Base-by-base conservation (phyloP, 164 flowering plant species). In the Kingdonia uniflora region DNA sequence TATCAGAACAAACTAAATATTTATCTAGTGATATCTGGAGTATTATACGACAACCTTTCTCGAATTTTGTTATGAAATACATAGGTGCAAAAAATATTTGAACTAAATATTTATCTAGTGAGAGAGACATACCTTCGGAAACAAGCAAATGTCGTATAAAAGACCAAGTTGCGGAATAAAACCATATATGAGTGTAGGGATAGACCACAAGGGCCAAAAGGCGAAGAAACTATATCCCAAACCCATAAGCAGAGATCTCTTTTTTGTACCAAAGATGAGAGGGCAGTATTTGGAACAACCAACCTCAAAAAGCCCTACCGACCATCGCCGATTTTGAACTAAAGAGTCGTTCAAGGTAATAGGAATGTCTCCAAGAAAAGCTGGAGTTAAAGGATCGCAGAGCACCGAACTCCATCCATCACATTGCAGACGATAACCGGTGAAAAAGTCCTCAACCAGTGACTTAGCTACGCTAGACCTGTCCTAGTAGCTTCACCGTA, bases 241-340 rank as follows among this genome's bases (percentile, higher is more conserved):
- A 42, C 68, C 75, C 15, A 69, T 72, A 4, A 71, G 76, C 0
- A 80, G 48, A 42, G 67, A 72, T 13, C 78, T 65, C 66, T 64
- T 70, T n/a, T 72, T 56, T 6, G 56, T 64, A 2, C 75, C 85
- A 56, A 69, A 66, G 16, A 60, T 54, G 72, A 71, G 71, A n/a
- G 85, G 86, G 56, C 86, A 70, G 52, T 68, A 74, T 51, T 67
- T 73, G 6, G 80, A 77, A 15, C 65, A 52, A 52, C 78, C 72
- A 22, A 76, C 70, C 66, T 77, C 78, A 42, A 78, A 76, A 70
- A 70, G 44, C 14, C 82, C 86, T 11, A 76, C 74, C 8, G 70
- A 59, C 82, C 82, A 80, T 59, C 82, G 72, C 65, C 69, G 76
- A 66, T 68, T 66, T 42, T 80, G 86, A 40, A 76, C 62, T 6